These are phyloP conservation scores for Aspergillus pseudotamarii DNA, from an alignment of 2,329 filamentous ascomycete species.

Conservation along the genomic window DNA sequence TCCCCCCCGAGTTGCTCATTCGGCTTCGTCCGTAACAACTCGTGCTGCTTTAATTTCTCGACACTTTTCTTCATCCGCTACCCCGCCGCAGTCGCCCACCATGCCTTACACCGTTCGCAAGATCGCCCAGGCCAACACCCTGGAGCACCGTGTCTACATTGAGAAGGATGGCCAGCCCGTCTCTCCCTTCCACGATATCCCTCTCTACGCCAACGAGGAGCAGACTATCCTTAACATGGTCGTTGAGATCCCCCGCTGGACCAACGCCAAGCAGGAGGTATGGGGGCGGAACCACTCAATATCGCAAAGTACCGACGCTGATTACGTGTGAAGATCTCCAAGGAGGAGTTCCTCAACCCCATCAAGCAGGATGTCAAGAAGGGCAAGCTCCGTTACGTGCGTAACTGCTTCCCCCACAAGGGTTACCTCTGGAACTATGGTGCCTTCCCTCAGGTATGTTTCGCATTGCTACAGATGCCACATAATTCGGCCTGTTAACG, in stretches of 20 bases:
- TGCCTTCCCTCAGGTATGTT: conserved; percentile 89
- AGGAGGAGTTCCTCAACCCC: conserved; percentile 96
- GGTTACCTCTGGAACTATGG: conserved; percentile 99
- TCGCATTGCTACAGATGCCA: neutral
- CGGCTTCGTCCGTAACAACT: conserved; percentile 28
- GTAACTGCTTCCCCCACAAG: conserved; percentile 99
- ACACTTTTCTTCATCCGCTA: conserved; percentile 49
- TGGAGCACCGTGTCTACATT: conserved; percentile 96
- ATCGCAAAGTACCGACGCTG: neutral
- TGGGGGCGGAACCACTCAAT: conserved; percentile 32
- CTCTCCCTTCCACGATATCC: conserved; percentile 98
- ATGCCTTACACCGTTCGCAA: conserved; percentile 76
- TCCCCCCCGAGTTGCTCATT: conserved; percentile 20
- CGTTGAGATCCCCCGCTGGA: conserved; percentile 99
- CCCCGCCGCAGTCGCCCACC: conserved; percentile 32
- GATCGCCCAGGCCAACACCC: conserved; percentile 84
- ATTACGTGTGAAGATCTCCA: conserved; percentile 75
- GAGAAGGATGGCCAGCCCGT: conserved; percentile 95
- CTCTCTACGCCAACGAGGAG: conserved; percentile 94
- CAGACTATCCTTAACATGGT: conserved; percentile 98
- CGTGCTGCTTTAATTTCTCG: conserved; percentile 50
- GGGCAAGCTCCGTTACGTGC: conserved; percentile 98
- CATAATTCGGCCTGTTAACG: neutral
- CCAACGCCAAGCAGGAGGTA: conserved; percentile 99
- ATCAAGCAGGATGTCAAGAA: conserved; percentile 99